Evolutionary conservation across 805 yeast species (phyloP), one percentile per base, ranked within the genome.

Genomic region (Lachancea cidri): DNA sequence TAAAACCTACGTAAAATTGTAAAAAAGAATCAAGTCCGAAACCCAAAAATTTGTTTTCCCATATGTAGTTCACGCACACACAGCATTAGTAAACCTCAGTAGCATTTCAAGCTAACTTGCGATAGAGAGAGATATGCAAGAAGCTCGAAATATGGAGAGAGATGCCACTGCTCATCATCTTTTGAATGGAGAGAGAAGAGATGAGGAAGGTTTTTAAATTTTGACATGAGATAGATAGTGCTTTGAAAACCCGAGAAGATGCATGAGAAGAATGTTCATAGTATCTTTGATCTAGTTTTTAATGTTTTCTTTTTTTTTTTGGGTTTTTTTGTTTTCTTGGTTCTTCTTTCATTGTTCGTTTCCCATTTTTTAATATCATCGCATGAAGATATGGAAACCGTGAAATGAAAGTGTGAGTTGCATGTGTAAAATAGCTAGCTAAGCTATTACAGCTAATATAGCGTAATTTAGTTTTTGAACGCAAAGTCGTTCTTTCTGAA

Each of bases 401-500:
- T n/a, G n/a, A n/a, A n/a, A n/a, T n/a, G n/a, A n/a, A n/a, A n/a
- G n/a, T n/a, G n/a, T n/a, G n/a, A n/a, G n/a, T n/a, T n/a, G n/a
- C n/a, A n/a, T n/a, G n/a, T n/a, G n/a, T n/a, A n/a, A n/a, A n/a
- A n/a, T n/a, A n/a, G n/a, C n/a, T n/a, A n/a, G n/a, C n/a, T n/a
- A 24, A 13, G 29, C 8, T 24, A 8, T 24, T 24, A 8, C 29
- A 13, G 13, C 16, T 8, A 6, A 14, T 8, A 15, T 7, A 29
- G 32, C 6, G 16, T 8, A 29, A 29, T 22, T 46, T 49, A 58
- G 33, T 49, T 54, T 47, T 58, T 54, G 49, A 43, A 47, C 36
- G 67, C 67, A 43, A 79, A 68, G 45, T 67, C 73, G 47, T 67
- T 63, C 61, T 69, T 71, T 35, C 56, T 50, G 71, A 83, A 85